Evolutionary conservation across 768 basidiomycete species (phyloP).

Genomic region (Psilocybe cubensis): DNA sequence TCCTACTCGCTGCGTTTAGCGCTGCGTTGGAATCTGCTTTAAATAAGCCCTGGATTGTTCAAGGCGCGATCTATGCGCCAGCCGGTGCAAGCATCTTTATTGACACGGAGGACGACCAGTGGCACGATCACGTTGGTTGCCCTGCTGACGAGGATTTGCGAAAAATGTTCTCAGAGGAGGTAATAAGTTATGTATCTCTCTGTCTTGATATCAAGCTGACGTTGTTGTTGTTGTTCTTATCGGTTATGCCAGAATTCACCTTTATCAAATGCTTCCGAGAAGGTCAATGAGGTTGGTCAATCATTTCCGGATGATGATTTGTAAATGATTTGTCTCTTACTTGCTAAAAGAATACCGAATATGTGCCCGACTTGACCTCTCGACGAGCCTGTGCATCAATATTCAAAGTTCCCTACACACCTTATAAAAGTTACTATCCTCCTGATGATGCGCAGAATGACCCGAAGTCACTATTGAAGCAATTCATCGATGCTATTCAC

Average conservation of each 20-base stretch:
- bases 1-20: slow-evolving; percentile 2
- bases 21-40: background rate
- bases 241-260: too few relatives aligned
- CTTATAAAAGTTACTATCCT: background rate
- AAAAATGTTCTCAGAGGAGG: background rate
- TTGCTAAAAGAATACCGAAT: background rate
- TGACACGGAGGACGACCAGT: slow-evolving; percentile 10
- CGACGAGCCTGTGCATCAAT: background rate
- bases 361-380: background rate
- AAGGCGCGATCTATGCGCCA: slow-evolving; percentile 8
- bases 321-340: background rate
- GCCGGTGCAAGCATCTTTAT: slow-evolving; percentile 13
- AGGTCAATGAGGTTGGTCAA: too few relatives aligned
- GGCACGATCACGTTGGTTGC: background rate
- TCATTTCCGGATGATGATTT: too few relatives aligned
- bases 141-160: background rate
- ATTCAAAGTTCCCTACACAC: background rate
- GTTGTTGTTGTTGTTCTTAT: too few relatives aligned
- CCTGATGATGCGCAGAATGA: background rate
- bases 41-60: slow-evolving; percentile 2
- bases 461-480: background rate
- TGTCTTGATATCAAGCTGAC: background rate
- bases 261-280: too few relatives aligned
- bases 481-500: background rate
- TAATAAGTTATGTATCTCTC: background rate